A percentile compares a stretch with the other conserved stretches of the same genome.
Evolutionary conservation across 345 rosid genomes (phyloP).

Genomic region (Corymbia maculata): DNA sequence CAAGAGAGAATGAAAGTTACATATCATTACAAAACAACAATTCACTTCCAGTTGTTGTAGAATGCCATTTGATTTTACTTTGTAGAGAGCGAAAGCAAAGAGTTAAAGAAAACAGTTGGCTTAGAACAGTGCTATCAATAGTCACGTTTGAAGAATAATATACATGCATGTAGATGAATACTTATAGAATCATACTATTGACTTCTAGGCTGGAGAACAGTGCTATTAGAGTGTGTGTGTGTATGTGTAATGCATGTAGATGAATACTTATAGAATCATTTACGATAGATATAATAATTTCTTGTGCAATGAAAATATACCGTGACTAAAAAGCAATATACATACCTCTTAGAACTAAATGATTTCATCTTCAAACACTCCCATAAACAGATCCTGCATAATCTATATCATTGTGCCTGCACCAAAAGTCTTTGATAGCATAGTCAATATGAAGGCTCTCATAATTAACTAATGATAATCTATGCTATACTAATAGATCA

Average conservation of each 20-base stretch:
- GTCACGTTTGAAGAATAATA: background rate
- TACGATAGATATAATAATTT: background rate
- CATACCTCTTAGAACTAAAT: too few relatives aligned
- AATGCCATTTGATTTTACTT: background rate
- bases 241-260: too few relatives aligned
- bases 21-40: background rate
- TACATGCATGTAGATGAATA: background rate
- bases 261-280: background rate
- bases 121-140: background rate
- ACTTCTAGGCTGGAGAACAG: background rate
- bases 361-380: background rate
- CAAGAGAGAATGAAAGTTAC: background rate
- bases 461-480: background rate
- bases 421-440: background rate
- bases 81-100: background rate
- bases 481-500: background rate
- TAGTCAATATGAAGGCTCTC: background rate
- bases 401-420: background rate
- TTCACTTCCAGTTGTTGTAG: background rate
- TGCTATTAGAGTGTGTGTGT: too few relatives aligned
- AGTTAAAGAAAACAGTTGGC: background rate
- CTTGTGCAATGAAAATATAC: background rate
- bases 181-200: background rate
- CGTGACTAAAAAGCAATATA: background rate
- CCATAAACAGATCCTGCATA: background rate